Evolutionary conservation across 345 rosid species (phyloP).

Genomic region (Clausena lansium): DNA sequence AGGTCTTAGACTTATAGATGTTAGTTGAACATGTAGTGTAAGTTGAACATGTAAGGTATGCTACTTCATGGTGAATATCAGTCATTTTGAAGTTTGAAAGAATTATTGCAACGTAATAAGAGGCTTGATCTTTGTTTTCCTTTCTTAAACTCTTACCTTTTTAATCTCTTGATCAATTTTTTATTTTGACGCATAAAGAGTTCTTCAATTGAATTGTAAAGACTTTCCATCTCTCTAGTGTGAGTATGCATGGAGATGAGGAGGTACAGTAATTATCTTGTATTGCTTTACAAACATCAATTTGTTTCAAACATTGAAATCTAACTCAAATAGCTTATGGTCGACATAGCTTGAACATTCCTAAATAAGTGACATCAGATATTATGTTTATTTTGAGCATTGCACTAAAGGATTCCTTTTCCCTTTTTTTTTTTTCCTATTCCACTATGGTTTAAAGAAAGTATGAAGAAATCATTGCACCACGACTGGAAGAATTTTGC

Average conservation of each 20-base stretch:
- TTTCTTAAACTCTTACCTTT: background rate
- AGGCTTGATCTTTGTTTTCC: background rate
- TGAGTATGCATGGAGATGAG: background rate
- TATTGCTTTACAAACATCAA: background rate
- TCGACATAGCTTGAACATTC: too few relatives aligned
- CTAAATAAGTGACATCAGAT: background rate
- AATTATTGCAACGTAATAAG: background rate
- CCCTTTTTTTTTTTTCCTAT: constrained; percentile 25
- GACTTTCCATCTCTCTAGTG: background rate
- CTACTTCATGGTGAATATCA: background rate
- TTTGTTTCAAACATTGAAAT: background rate
- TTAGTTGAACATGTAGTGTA: background rate
- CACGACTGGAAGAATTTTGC: constrained; percentile 90
- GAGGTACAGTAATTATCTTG: background rate
- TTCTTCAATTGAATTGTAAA: background rate
- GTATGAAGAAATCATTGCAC: constrained; percentile 87
- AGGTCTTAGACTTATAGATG: background rate
- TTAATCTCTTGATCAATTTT: background rate
- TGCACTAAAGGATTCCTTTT: constrained; percentile 16
- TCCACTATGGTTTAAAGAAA: constrained; percentile 50
- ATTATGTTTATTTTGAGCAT: background rate
- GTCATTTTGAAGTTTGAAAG: background rate
- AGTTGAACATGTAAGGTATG: background rate
- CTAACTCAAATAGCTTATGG: background rate
- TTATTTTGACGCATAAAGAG: background rate